A percentile compares a stretch with the other conserved stretches of the same genome.
Evolutionary conservation across 2,329 filamentous ascomycete species (phyloP).

Genomic region (Dryadomyces sulphureus): DNA sequence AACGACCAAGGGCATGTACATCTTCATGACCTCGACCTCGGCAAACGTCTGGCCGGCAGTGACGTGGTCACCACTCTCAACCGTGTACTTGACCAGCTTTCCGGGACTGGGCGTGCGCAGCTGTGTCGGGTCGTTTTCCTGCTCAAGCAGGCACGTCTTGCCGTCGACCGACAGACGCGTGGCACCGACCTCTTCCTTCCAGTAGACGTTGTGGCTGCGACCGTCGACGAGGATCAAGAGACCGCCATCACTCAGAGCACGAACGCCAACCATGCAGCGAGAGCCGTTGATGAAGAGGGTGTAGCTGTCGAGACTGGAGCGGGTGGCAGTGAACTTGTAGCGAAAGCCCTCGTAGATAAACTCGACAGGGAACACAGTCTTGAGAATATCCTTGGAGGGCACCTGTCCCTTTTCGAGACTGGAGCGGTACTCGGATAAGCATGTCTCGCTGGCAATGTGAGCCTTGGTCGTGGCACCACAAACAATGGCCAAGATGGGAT

Average conservation of each 20-base stretch:
- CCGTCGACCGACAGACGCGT: conserved; percentile 92
- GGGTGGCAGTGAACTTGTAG: conserved; percentile 96
- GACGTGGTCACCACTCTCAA: conserved; percentile 90
- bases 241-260: conserved; percentile 85
- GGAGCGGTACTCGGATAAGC: conserved; percentile 71
- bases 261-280: conserved; percentile 84
- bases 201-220: conserved; percentile 96
- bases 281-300: conserved; percentile 98
- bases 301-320: conserved; percentile 85
- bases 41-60: conserved; percentile 85
- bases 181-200: conserved; percentile 96
- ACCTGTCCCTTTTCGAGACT: conserved; percentile 96
- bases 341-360: conserved; percentile 96
- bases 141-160: conserved; percentile 95
- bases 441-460: conserved; percentile 82
- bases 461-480: conserved; percentile 92
- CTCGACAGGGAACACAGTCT: conserved; percentile 93
- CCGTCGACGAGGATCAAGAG: conserved; percentile 81
- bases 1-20: conserved; percentile 98
- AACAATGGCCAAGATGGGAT: conserved; percentile 84
- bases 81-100: conserved; percentile 95
- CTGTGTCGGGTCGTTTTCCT: conserved; percentile 98
- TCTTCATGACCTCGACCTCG: conserved; percentile 99
- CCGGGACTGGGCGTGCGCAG: conserved; percentile 87
- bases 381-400: conserved; percentile 87